Base-by-base conservation (phyloP, 306 rosid genomes). In the Pterocarpus santalinus region DNA sequence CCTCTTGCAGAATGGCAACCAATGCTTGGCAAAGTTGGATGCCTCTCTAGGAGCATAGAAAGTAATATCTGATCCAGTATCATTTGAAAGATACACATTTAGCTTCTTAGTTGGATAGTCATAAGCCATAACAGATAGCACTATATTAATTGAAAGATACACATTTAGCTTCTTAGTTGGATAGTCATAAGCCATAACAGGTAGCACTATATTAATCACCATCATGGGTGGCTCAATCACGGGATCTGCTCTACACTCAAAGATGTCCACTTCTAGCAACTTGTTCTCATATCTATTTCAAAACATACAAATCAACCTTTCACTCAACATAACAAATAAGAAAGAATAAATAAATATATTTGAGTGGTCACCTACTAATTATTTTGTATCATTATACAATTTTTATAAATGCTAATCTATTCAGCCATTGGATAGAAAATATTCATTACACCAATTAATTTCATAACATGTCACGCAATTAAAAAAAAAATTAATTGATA, bases 181-280 rank as follows among this genome's bases (percentile, higher is more conserved):
- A 65, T 94, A 94, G 1, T 94, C 94, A 16, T 89, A 94, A 0
- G 95, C 88, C 97, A 91, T 88, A 0, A 89, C 87, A 7, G 97
- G 91, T 61, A 94, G 6, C 15, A 91, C 90, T 2, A 95, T 91
- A 84, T 89, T 91, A 0, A 90, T 84, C 67, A 85, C 97, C 91
- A 94, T 94, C 46, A 85, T 4, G 1, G 95, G 80, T 28, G 98
- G 97, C 84, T 91, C 98, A 17, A 85, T 76, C 8, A 8, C 83
- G 7, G 94, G 89, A 56, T 94, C 97, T 36, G 97, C 97, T 0
- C 97, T 90, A 81, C 95, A 91, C 76, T 91, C 95, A 78, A 86
- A 94, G 14, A 91, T 60, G 53, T 94, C 98, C 74, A 90, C 95
- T 33, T 78, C 64, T 3, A 94, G 94, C 57, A 94, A 68, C 4